Evolutionary conservation across 73 alveolate species (phyloP), one percentile per base, ranked within the genome.

Genomic region (Stentor roeselii): DNA sequence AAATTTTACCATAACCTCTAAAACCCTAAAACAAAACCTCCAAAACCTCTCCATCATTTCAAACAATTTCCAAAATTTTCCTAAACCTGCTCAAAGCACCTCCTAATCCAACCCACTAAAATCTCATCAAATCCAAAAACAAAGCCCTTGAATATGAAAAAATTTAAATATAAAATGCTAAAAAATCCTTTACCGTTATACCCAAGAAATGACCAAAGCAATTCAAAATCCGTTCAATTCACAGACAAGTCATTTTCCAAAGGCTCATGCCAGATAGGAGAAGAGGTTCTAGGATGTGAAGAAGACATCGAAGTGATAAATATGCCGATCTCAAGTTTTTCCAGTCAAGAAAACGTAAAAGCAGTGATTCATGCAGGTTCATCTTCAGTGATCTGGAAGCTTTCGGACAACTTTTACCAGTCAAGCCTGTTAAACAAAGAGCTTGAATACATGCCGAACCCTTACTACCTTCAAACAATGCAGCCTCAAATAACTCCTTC

Each of bases 401-500:
- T 50, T 50, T 50, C 67, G 6, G 67, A 50, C 21, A 21, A 50
- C 67, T 50, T 21, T 50, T 50, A 50, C 67, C 6, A 11, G 67
- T 21, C 6, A 50, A 50, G 67, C 67, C 21, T 50, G 21, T 11
- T 11, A 50, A 21, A 6, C 6, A 50, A 50, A 50, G 67, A 50
- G 21, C 67, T 50, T 21, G 80, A 67, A 34, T 67, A 67, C 34
- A 67, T 67, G 80, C 50, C 80, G 11, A 67, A 67, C 34, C 80
- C 80, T 30, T 41, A 3, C 84, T 21, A 21, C 34, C 34, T 67
- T 14, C 80, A 67, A 32, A 21, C 80, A 67, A 67, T 67, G n/a
- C 83, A 87, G 37, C 67, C 82, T 32, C 90, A 89, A 37, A 91
- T 96, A 58, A 84, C 91, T 42, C 76, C 88, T 59, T 86, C 76